Percentiles rank a stretch among this genome's conserved stretches.
Conservation (phyloP, 306 rosid genomes). For the Sechiopsis laciniata region DNA sequence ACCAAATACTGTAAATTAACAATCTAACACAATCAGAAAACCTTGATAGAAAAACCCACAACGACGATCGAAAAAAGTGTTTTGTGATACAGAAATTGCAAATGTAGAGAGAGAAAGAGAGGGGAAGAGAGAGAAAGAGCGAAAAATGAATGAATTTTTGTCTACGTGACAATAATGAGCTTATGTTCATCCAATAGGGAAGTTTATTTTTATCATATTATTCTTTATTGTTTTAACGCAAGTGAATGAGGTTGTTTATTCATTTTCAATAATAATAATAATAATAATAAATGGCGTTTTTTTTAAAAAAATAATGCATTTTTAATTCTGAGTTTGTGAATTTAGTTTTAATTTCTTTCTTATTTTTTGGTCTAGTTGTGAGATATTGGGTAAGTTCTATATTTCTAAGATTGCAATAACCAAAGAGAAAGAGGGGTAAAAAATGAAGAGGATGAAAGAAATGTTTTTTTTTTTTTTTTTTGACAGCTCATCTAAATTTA, state of each 20-base stretch:
- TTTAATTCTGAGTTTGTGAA: too few species aligned
- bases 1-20: not conserved
- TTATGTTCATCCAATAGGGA: slow-evolving; percentile 22
- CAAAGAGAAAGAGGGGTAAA: too few species aligned
- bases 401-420: too few species aligned
- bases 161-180: slow-evolving; percentile 16
- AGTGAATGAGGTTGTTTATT: not conserved
- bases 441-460: too few species aligned
- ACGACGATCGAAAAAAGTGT: slow-evolving; percentile 1
- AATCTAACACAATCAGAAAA: not conserved
- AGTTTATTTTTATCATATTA: slow-evolving; percentile 1
- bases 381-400: too few species aligned
- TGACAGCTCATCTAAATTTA: too few species aligned
- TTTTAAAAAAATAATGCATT: too few species aligned
- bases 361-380: too few species aligned
- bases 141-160: slow-evolving; percentile 7
- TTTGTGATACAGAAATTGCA: not conserved
- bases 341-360: too few species aligned
- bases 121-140: not conserved
- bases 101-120: slow-evolving; percentile 13
- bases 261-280: too few species aligned
- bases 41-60: not conserved
- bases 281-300: too few species aligned
- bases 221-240: not conserved
- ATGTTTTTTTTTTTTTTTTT: too few species aligned